phyloP scores from a whole-genome alignment of 2,329 filamentous ascomycete species.

The Clonostachys sp. region DNA sequence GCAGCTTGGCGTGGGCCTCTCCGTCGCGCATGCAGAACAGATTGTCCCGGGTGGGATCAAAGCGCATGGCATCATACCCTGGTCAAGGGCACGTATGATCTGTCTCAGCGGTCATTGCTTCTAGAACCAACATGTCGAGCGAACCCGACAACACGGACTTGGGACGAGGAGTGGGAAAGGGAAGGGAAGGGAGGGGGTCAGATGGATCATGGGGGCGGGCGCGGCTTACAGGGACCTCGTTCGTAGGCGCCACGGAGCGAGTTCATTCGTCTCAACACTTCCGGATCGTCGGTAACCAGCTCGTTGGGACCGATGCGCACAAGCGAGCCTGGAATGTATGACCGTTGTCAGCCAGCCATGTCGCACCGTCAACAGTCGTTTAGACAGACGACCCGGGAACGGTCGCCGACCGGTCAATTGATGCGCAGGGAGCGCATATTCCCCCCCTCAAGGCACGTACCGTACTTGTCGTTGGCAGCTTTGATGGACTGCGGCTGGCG shows the following conservation, averaged over 20 bases:
- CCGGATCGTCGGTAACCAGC: conserved; percentile 25
- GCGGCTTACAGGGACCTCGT: conserved; percentile 16
- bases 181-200: not conserved
- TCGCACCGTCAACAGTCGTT: too few species aligned
- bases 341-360: too few species aligned
- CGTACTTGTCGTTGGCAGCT: conserved; percentile 16
- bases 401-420: too few species aligned
- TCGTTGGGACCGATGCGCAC: conserved; percentile 27
- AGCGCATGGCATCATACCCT: conserved; percentile 31
- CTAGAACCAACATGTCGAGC: too few species aligned
- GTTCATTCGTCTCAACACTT: conserved; percentile 23
- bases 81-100: not conserved
- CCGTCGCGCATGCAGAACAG: conserved; percentile 23
- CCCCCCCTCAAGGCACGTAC: conserved; percentile 4
- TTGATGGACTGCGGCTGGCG: conserved; percentile 15
- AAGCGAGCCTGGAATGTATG: conserved; percentile 16
- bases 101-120: too few species aligned
- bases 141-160: not conserved
- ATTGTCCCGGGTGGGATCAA: conserved; percentile 22
- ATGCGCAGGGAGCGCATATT: not conserved
- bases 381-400: too few species aligned
- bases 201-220: too few species aligned
- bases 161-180: not conserved
- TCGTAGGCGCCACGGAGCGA: conserved; percentile 21
- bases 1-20: conserved; percentile 32